These are phyloP conservation scores for Medicago lupulina DNA, from an alignment of 306 rosid genomes.

Conservation along the genomic window DNA sequence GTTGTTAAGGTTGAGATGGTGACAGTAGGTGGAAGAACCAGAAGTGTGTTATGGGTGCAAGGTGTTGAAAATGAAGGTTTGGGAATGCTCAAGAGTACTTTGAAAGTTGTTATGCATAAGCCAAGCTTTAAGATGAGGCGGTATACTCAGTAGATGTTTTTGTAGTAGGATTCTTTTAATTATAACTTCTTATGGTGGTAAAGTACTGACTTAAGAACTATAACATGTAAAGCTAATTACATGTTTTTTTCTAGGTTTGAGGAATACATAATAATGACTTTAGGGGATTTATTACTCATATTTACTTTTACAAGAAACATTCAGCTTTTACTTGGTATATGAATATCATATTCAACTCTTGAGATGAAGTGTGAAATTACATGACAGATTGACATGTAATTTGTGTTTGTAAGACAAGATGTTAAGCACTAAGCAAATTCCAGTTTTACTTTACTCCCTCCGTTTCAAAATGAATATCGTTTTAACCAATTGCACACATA, in stretches of 20 bases:
- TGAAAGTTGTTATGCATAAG: conserved; percentile 52
- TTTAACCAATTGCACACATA: no score
- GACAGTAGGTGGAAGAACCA: conserved; percentile 66
- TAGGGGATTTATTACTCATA: background rate
- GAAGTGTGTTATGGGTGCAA: conserved; percentile 58
- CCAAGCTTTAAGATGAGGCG: conserved; percentile 37
- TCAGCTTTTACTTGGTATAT: background rate
- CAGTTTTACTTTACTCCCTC: background rate
- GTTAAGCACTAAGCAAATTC: background rate
- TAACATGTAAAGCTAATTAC: conserved; percentile 21
- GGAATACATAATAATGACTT: conserved; percentile 32
- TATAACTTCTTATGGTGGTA: conserved; percentile 26
- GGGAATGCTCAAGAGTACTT: conserved; percentile 54
- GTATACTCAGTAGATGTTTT: conserved; percentile 7
- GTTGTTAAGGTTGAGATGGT: conserved; percentile 70
- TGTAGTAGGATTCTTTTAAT: background rate
- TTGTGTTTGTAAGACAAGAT: background rate
- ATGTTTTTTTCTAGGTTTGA: conserved; percentile 14
- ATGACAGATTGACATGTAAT: conserved; percentile 6
- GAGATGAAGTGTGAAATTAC: conserved; percentile 16
- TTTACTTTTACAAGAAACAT: background rate
- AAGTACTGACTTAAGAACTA: conserved; percentile 37
- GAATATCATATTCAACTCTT: conserved; percentile 18
- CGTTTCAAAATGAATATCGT: no score
- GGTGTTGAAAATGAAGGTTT: conserved; percentile 55